A percentile compares a stretch with the other conserved stretches of the same genome.
These are phyloP conservation scores for Fomitopsis palustris DNA, from an alignment of 1,284 basidiomycete genomes.

Conservation along the genomic window DNA sequence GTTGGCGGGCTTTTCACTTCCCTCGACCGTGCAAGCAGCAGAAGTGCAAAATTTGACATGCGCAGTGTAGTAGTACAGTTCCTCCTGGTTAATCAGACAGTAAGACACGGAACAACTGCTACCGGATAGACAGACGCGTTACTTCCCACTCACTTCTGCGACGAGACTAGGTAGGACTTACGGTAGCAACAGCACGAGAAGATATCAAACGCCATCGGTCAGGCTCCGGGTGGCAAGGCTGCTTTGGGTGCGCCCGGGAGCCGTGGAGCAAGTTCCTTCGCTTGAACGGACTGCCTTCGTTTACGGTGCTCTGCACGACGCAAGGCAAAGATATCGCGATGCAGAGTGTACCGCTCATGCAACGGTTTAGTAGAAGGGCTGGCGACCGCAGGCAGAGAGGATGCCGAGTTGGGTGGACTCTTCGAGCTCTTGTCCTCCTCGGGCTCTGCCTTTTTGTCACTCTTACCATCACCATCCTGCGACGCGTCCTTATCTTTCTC, in stretches of 20 bases:
- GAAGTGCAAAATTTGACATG: neutral
- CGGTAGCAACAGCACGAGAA: neutral
- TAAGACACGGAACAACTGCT: neutral
- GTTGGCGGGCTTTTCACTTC: neutral
- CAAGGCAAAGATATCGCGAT: slow-evolving; percentile 39
- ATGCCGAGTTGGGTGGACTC: slow-evolving; percentile 13
- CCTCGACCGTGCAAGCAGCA: neutral
- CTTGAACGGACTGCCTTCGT: slow-evolving; percentile 32
- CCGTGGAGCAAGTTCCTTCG: slow-evolving; percentile 36
- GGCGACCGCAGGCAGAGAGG: slow-evolving; percentile 13
- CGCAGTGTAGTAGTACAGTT: neutral
- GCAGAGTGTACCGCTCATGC: slow-evolving; percentile 37
- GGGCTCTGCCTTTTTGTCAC: slow-evolving; percentile 20
- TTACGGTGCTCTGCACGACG: slow-evolving; percentile 37
- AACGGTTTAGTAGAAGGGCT: slow-evolving; percentile 20
- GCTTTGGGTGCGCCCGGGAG: slow-evolving; percentile 33
- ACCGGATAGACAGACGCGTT: neutral
- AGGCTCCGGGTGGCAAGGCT: slow-evolving; percentile 12
- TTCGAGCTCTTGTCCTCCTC: slow-evolving; percentile 14
- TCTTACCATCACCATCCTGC: slow-evolving; percentile 42
- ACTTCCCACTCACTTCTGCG: neutral
- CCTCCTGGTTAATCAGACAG: neutral
- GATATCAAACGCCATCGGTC: neutral
- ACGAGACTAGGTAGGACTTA: neutral
- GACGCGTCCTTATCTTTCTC: slow-evolving; percentile 44